Percentiles rank a stretch among this genome's conserved stretches.
Evolutionary conservation across 2,329 filamentous ascomycete species (phyloP).

Genomic region (Onygena corvina): DNA sequence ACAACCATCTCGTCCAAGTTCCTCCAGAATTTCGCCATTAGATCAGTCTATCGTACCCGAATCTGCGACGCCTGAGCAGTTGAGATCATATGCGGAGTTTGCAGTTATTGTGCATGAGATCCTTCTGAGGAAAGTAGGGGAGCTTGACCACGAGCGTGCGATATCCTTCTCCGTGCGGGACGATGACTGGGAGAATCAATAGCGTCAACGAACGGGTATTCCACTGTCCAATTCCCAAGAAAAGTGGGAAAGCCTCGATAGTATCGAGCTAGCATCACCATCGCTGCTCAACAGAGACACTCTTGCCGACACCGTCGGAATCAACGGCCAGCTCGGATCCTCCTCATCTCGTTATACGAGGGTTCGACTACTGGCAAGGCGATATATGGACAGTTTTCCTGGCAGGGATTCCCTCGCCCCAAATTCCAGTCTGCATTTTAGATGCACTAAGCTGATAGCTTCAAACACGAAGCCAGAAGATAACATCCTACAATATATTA

Average conservation of each 20-base stretch:
- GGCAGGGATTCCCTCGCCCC: conserved; percentile 5
- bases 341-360: not conserved
- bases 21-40: no score
- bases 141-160: no score
- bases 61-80: no score
- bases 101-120: no score
- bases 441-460: not conserved
- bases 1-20: no score
- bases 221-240: no score
- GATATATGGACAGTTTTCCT: conserved; percentile 5
- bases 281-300: not conserved
- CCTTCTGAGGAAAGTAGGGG: no score
- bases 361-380: not conserved
- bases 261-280: not conserved
- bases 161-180: no score
- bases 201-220: no score
- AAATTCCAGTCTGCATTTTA: not conserved
- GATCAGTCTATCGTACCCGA: no score
- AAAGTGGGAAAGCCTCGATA: conserved; percentile 11
- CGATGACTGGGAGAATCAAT: no score
- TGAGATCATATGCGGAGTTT: no score
- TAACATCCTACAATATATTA: not conserved
- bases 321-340: not conserved
- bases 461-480: not conserved
- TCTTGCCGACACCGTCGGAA: not conserved